Percentiles rank a stretch among this genome's conserved stretches.
Conservation (phyloP, 768 basidiomycete genomes). For the Hygrocybe punicea region DNA sequence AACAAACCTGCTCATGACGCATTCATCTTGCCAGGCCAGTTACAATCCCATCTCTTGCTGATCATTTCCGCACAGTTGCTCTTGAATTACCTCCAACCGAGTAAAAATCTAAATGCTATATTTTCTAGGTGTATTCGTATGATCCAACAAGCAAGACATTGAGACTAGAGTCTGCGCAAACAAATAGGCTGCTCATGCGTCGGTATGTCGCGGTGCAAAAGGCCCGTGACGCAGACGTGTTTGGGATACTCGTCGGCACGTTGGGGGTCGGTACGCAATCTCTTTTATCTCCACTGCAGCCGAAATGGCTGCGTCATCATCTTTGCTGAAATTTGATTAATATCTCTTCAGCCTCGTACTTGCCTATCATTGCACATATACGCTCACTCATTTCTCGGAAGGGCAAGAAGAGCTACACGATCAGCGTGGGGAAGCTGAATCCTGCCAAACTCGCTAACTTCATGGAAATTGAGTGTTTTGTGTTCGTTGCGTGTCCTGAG, state of each 20-base stretch:
- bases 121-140: conserved; percentile 68
- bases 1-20: conserved; percentile 83
- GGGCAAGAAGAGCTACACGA: conserved; percentile 89
- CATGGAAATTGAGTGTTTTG: conserved; percentile 92
- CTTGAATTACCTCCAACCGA: neutral
- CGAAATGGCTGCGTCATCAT: neutral
- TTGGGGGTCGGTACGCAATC: conserved; percentile 68
- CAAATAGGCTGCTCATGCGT: conserved; percentile 84
- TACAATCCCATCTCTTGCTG: neutral
- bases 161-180: conserved; percentile 58
- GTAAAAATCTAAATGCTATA: neutral
- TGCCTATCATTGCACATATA: conserved; percentile 81
- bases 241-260: conserved; percentile 93
- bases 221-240: conserved; percentile 88
- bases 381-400: conserved; percentile 61
- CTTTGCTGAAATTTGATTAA: neutral
- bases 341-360: conserved; percentile 63
- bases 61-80: neutral
- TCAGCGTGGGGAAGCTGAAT: conserved; percentile 92
- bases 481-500: conserved; percentile 92
- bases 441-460: conserved; percentile 96
- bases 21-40: conserved; percentile 60
- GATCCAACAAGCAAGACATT: conserved; percentile 51
- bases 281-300: neutral
- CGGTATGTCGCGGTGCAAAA: conserved; percentile 84